Base-by-base conservation (phyloP, 495 filamentous ascomycete genomes). In the Aspergillus sparsus region DNA sequence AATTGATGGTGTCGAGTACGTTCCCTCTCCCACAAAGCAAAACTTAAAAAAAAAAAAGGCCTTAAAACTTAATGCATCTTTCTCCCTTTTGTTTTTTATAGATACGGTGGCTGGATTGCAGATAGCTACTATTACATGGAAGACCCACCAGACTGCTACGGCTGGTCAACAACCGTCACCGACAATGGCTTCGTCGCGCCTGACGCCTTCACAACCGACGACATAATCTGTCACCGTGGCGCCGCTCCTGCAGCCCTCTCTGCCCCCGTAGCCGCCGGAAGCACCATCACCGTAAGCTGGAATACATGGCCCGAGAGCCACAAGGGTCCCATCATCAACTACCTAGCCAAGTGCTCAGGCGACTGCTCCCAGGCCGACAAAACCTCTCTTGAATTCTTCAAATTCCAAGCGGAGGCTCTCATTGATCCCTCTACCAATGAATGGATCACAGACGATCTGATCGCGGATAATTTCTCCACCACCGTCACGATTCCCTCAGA, bases 311-410 rank as follows among this genome's bases (percentile, higher is more conserved):
- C 71, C 70, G 21, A 27, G 4, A 45, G 45, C 3, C 54, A 56
- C 42, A 36, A 56, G 12, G 54, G 54, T 2, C 54, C 87, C 6
- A 81, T 85, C 65, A 80, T 88, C 62, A 78, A 83, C 75, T 89
- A 88, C 67, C 74, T 91, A 0, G 87, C 87, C 34, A 72, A 79
- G 41, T 89, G 86, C 77, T 76, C 80, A 61, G 83, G 81, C 18
- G 68, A 77, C 34, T 88, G 86, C 72, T 74, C 79, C 55, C 78
- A 67, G 0, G 84, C 80, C 41, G 76, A 86, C 72, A 81, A 82
- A 65, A 75, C 71, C 1, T 65, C 63, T 0, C 80, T 89, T 15
- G 63, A 82, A 52, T 90, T 83, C 72, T 87, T 89, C 80, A 89
- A 89, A 81, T 84, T 90, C 62, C 77, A 76, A 21, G 54, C 21